A percentile compares a stretch with the other conserved stretches of the same genome.
Evolutionary conservation across 202 grass and related monocot genomes (phyloP).

Genomic region (Carex arenaria): DNA sequence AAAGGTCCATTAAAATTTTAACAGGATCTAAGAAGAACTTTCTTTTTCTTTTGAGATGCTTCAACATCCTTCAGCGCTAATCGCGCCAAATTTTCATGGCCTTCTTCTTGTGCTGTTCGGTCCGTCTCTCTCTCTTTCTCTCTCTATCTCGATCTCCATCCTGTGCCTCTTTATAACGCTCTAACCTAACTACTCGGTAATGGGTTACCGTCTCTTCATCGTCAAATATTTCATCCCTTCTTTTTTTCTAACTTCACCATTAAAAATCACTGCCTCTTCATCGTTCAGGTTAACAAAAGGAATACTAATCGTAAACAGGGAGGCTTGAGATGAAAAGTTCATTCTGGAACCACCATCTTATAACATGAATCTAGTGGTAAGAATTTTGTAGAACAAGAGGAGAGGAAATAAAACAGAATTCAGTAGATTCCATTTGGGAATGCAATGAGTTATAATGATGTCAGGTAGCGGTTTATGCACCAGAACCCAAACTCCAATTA

Average conservation of each 20-base stretch:
- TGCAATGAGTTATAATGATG: not conserved
- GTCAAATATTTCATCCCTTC: too few relatives aligned
- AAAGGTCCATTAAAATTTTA: too few relatives aligned
- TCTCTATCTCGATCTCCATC: too few relatives aligned
- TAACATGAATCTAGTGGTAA: not conserved
- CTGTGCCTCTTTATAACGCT: too few relatives aligned
- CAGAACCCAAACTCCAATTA: not conserved
- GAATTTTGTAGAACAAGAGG: constrained; percentile 25
- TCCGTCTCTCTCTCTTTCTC: too few relatives aligned
- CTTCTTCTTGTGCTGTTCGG: too few relatives aligned
- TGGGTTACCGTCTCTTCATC: too few relatives aligned
- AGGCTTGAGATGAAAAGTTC: constrained; percentile 71
- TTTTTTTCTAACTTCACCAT: not conserved
- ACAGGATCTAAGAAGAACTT: too few relatives aligned
- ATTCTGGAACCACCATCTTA: constrained; percentile 47
- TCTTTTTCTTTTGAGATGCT: too few relatives aligned
- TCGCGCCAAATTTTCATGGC: too few relatives aligned
- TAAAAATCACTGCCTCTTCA: not conserved
- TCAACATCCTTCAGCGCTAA: too few relatives aligned
- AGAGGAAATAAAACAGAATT: not conserved
- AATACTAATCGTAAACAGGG: constrained; percentile 79
- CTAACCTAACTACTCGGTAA: too few relatives aligned
- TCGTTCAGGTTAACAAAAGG: constrained; percentile 74
- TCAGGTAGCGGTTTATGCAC: not conserved
- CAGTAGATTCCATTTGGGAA: not conserved